Base-by-base conservation (phyloP, 1,284 basidiomycete genomes). In the Phellopilus nigrolimitatus region DNA sequence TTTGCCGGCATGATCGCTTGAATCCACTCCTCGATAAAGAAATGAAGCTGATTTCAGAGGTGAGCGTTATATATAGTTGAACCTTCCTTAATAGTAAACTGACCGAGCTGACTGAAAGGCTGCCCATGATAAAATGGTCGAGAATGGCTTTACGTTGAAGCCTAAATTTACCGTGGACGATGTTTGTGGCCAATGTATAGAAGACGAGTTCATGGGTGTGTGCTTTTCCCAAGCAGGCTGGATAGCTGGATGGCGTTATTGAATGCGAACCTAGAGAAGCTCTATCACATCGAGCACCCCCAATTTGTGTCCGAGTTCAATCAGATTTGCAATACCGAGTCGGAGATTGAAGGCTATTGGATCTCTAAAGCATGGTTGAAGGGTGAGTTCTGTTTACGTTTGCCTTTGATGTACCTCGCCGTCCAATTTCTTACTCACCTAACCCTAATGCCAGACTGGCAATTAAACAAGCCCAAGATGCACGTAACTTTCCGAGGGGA, bases 351-450 rank as follows among this genome's bases (percentile, higher is more conserved):
- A n/a, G 77, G 78, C 9, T 82, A 73, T 61, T 88, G 84, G 82
- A 79, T 91, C 60, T 90, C 89, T 1, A 88, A 83, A 60, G 62
- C 67, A 9, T 91, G 89, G 89, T 62, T 88, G 3, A 84, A 76
- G 75, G 88, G 88, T 85, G 57, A 50, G 10, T 21, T 22, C 12
- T 28, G 37, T 19, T 5, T 7, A 24, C n/a, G n/a, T n/a, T n/a
- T n/a, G n/a, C n/a, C n/a, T n/a, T n/a, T n/a, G n/a, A n/a, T n/a
- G n/a, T n/a, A n/a, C n/a, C n/a, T n/a, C n/a, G n/a, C n/a, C n/a
- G n/a, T n/a, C n/a, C n/a, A n/a, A 38, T 10, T 48, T 19, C 7
- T 25, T 17, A 10, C 38, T 13, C 33, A 17, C 31, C 21, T 25
- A 31, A 17, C 9, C 9, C 33, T 15, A 42, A 41, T 45, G 36